Evolutionary conservation across 352 stramenopile species (phyloP).

Genomic region (Phytopythium chamaehyphon): DNA sequence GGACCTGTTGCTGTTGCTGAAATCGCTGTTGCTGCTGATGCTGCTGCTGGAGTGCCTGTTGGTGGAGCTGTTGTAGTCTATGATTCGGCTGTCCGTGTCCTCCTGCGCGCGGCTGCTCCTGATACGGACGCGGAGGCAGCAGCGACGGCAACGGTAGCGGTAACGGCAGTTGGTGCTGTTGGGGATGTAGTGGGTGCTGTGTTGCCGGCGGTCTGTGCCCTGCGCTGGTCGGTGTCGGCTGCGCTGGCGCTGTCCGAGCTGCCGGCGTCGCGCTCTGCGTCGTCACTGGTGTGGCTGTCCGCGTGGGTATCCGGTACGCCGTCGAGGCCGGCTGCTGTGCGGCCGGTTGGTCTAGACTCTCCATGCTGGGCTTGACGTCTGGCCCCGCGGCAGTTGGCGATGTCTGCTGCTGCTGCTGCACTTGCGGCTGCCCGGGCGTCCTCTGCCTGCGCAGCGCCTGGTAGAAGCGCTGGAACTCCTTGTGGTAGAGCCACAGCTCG

Average conservation of each 20-base stretch:
- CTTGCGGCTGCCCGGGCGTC: background rate
- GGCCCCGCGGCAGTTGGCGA: background rate
- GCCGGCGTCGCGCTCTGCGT: conserved; percentile 13
- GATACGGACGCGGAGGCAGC: background rate
- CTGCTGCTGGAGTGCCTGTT: conserved; percentile 16
- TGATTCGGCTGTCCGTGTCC: conserved; percentile 4
- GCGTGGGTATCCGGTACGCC: background rate
- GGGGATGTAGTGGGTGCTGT: background rate
- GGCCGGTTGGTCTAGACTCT: conserved; percentile 1
- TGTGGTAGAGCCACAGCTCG: conserved; percentile 69
- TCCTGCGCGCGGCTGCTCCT: conserved; percentile 17
- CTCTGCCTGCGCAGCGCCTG: conserved; percentile 27
- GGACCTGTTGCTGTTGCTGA: conserved; percentile 11
- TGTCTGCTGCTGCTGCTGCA: conserved; percentile 12
- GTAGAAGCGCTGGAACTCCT: conserved; percentile 66
- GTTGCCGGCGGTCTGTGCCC: background rate
- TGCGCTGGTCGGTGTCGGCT: too few relatives aligned
- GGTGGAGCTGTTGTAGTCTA: conserved; percentile 17
- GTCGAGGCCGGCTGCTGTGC: background rate
- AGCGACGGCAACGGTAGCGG: too few relatives aligned
- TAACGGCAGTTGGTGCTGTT: too few relatives aligned
- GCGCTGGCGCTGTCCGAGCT: background rate
- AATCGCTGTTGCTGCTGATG: conserved; percentile 19
- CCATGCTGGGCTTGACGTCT: conserved; percentile 15
- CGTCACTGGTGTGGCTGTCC: conserved; percentile 17